Percentiles rank a stretch among this genome's conserved stretches.
Conservation (phyloP, 106 monocot species). For the Narthecium ossifragum region DNA sequence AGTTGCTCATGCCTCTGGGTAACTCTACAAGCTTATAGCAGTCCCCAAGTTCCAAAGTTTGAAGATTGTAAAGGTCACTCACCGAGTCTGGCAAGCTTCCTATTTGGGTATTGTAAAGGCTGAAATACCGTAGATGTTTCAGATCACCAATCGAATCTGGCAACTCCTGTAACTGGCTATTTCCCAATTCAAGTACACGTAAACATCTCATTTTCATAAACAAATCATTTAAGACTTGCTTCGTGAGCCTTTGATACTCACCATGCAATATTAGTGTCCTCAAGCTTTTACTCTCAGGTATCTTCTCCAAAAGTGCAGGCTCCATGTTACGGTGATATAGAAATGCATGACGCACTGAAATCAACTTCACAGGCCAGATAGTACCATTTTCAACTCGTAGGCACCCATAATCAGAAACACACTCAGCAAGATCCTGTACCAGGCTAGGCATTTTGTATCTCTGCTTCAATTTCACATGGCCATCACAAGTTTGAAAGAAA, state of each 20-base stretch:
- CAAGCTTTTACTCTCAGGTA: conserved; percentile 11
- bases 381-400: conserved; percentile 11
- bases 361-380: too few relatives aligned
- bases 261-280: conserved; percentile 15
- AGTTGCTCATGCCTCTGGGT: conserved; percentile 26
- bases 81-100: conserved; percentile 40
- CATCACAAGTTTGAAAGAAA: conserved; percentile 31
- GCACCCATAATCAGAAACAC: conserved; percentile 27
- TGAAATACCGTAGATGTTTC: conserved; percentile 34
- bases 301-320: background rate
- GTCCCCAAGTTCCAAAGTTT: conserved; percentile 47
- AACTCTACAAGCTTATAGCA: conserved; percentile 34
- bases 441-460: conserved; percentile 37
- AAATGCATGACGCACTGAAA: too few relatives aligned
- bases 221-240: background rate
- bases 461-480: background rate
- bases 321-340: too few relatives aligned
- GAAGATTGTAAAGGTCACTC: conserved; percentile 29
- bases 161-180: conserved; percentile 8
- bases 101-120: conserved; percentile 31
- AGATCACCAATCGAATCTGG: conserved; percentile 28
- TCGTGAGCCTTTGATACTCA: background rate
- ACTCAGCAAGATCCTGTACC: conserved; percentile 38
- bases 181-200: conserved; percentile 21
- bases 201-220: conserved; percentile 12